A percentile compares a stretch with the other conserved stretches of the same genome.
These are phyloP conservation scores for Tylopilus sp. DNA, from an alignment of 1,284 basidiomycete species.

Conservation along the genomic window DNA sequence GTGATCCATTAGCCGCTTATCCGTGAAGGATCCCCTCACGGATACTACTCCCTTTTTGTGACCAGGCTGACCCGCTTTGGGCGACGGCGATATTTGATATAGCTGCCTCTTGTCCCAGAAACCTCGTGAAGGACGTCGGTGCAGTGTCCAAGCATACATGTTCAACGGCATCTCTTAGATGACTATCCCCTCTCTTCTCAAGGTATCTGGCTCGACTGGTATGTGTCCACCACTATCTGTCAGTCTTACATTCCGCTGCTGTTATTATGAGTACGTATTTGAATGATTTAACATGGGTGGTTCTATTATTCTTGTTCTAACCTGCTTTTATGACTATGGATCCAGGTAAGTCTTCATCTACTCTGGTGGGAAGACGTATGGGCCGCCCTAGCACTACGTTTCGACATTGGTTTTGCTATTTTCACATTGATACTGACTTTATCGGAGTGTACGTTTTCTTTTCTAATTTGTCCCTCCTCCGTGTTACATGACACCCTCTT, in stretches of 20 bases:
- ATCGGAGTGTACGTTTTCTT: constrained; percentile 12
- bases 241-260: constrained; percentile 13
- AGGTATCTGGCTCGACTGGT: neutral
- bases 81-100: too few species aligned
- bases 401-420: constrained; percentile 10
- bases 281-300: neutral
- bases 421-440: constrained; percentile 16
- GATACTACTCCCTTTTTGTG: too few species aligned
- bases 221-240: constrained; percentile 3
- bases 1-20: too few species aligned
- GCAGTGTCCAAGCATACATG: neutral
- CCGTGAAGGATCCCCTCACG: too few species aligned
- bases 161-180: constrained; percentile 5
- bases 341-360: constrained; percentile 6
- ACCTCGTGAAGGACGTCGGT: too few species aligned
- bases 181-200: neutral
- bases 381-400: constrained; percentile 14
- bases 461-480: neutral
- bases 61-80: too few species aligned
- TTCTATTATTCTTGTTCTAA: neutral
- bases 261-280: constrained; percentile 7
- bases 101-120: too few species aligned
- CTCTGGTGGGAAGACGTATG: constrained; percentile 26
- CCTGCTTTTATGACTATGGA: constrained; percentile 15
- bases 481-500: neutral